A percentile compares a stretch with the other conserved stretches of the same genome.
phyloP scores from a whole-genome alignment of 306 rosid genomes.

The Vicia villosa region DNA sequence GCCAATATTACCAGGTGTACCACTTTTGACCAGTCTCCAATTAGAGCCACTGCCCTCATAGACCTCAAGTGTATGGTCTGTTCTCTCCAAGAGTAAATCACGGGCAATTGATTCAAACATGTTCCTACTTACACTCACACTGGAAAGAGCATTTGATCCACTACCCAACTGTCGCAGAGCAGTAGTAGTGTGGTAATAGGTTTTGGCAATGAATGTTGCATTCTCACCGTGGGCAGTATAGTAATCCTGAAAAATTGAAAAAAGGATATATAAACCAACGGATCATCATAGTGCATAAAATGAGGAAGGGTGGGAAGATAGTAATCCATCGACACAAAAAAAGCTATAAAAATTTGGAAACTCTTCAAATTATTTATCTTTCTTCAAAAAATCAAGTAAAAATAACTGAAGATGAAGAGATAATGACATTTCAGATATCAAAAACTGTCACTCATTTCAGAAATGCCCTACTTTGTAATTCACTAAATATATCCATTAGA shows the following conservation, averaged over 20 bases:
- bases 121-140: conserved; percentile 76
- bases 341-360: conserved; percentile 23
- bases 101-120: conserved; percentile 91
- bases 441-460: background rate
- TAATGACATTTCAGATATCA: background rate
- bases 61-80: conserved; percentile 88
- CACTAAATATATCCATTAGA: conserved; percentile 2
- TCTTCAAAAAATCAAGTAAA: conserved; percentile 17
- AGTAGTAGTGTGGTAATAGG: conserved; percentile 86
- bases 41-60: conserved; percentile 92
- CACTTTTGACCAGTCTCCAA: conserved; percentile 84
- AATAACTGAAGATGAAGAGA: conserved; percentile 28
- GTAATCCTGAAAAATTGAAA: conserved; percentile 67
- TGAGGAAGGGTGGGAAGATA: conserved; percentile 18
- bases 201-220: conserved; percentile 91
- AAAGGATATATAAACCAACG: conserved; percentile 11
- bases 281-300: conserved; percentile 31
- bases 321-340: conserved; percentile 22
- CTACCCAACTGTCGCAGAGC: conserved; percentile 78
- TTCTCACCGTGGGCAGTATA: conserved; percentile 91
- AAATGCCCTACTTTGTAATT: conserved; percentile 19
- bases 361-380: conserved; percentile 18
- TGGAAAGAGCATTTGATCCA: conserved; percentile 73
- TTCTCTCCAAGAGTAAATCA: conserved; percentile 87
- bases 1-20: conserved; percentile 94